Evolutionary conservation across 495 filamentous ascomycete species (phyloP), one percentile per base, ranked within the genome.

Genomic region (Lichenothelia convexa): DNA sequence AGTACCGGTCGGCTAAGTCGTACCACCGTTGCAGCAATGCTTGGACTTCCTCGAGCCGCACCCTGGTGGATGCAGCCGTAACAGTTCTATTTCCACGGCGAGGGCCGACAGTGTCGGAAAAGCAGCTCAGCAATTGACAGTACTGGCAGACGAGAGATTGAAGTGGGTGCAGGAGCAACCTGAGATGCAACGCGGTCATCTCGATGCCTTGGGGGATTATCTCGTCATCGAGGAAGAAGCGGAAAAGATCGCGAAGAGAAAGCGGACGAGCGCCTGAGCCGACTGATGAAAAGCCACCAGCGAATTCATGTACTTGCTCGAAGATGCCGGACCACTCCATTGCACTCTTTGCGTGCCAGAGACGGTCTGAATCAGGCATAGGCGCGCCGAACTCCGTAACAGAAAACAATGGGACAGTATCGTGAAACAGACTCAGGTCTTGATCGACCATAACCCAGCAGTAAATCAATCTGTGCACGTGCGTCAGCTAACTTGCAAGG

Each of bases 401-500:
- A 7, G 67, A 61, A 33, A 78, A 61, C 18, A 73, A 46, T 2
- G 70, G 67, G 0, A 59, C 59, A 5, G 60, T 62, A 42, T 78
- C 73, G 44, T 75, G 62, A 49, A 76, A 78, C 11, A 78, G 54
- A 35, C 67, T 65, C 18, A 75, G 57, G 41, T 78, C 73, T 46
- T 74, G 70, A 45, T 78, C 73, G 9, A 75, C 61, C 66, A 75
- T 70, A 18, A 72, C 66, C 60, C 71, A 76, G 24, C 70, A 73
- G 47, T 78, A 75, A 1, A 70, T 65, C 17, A 75, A 49, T 42
- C 70, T 74, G 34, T 35, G 8, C 31, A 31, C 15, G 18, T 11
- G 5, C 30, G 17, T 35, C 21, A 38, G 23, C 13, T 21, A 8
- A 12, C 20, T 11, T 9, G 26, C 13, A 4, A 34, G 8, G 6